phyloP scores from a whole-genome alignment of 1,139 yeast genomes.

The Candida neerlandica region DNA sequence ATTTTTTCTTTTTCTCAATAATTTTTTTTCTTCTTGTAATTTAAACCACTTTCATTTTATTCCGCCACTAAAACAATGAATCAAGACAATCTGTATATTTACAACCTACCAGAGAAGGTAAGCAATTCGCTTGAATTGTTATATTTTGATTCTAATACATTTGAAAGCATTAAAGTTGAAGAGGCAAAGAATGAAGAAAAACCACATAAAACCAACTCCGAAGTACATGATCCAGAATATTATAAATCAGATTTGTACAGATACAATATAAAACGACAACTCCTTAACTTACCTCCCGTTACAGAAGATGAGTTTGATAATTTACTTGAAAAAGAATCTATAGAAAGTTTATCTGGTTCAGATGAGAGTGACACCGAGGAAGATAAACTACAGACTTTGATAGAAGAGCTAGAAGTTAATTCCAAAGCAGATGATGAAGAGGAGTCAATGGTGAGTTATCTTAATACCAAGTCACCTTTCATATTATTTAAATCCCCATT shows the following conservation, averaged over 20 bases:
- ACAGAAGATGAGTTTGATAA: constrained; percentile 63
- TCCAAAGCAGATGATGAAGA: constrained; percentile 21
- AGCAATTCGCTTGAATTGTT: constrained; percentile 53
- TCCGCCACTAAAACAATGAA: not conserved
- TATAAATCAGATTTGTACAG: constrained; percentile 65
- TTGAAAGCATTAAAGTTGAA: constrained; percentile 14
- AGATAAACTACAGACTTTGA: constrained; percentile 32
- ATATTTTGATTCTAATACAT: constrained; percentile 55
- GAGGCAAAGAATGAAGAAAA: constrained; percentile 4
- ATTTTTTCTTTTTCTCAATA: not conserved
- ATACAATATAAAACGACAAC: constrained; percentile 58
- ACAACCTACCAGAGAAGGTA: constrained; percentile 46
- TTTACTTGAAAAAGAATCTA: constrained; percentile 51
- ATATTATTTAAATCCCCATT: constrained; percentile 54
- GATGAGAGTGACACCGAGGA: constrained; percentile 27
- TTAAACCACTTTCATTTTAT: not conserved
- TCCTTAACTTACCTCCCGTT: constrained; percentile 49
- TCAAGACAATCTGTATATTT: constrained; percentile 53
- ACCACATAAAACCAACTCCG: constrained; percentile 13
- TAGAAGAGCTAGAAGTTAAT: constrained; percentile 32
- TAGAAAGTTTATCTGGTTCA: constrained; percentile 65
- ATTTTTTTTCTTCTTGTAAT: not conserved
- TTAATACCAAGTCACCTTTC: constrained; percentile 67
- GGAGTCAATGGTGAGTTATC: constrained; percentile 46
- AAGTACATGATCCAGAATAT: constrained; percentile 37